Percentiles rank a stretch among this genome's conserved stretches.
These are phyloP conservation scores for Gentiana macrophylla DNA, from an alignment of 257 asterid species.

Conservation along the genomic window DNA sequence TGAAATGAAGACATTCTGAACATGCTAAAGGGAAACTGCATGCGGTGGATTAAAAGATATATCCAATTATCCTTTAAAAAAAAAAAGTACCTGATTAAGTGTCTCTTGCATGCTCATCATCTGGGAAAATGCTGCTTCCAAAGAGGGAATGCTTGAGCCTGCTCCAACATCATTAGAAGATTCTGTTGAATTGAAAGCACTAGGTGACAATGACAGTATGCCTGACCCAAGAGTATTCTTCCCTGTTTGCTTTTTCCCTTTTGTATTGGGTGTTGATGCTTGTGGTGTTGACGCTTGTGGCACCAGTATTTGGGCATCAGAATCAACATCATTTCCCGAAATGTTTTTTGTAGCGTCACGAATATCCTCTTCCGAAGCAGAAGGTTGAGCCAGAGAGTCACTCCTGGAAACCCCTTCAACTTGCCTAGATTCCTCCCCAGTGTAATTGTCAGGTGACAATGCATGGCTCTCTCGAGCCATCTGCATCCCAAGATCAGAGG, in stretches of 20 bases:
- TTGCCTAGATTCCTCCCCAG: conserved; percentile 51
- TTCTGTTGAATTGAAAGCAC: conserved; percentile 47
- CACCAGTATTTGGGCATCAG: conserved; percentile 24
- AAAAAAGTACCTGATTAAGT: conserved; percentile 60
- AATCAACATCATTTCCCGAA: conserved; percentile 32
- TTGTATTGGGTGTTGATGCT: conserved; percentile 23
- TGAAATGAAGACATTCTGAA: too few species aligned
- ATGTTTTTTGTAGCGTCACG: conserved; percentile 36
- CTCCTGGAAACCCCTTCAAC: conserved; percentile 37
- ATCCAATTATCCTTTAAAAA: neutral
- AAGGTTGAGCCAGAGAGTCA: conserved; percentile 33
- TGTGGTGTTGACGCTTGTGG: conserved; percentile 25
- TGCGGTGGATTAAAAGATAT: too few species aligned
- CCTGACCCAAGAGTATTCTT: conserved; percentile 54
- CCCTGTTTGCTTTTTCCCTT: conserved; percentile 76
- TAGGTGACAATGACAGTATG: conserved; percentile 37
- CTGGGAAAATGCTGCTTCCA: conserved; percentile 43
- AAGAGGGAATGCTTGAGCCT: conserved; percentile 33
- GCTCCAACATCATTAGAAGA: conserved; percentile 48
- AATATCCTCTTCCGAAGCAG: conserved; percentile 38
- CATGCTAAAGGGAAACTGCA: too few species aligned
- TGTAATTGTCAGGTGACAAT: conserved; percentile 51
- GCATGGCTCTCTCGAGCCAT: conserved; percentile 68
- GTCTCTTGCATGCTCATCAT: conserved; percentile 63
- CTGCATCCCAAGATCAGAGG: conserved; percentile 71